Evolutionary conservation across 2,329 filamentous ascomycete genomes (phyloP), one percentile per base, ranked within the genome.

Genomic region (Lachnellula suecica): DNA sequence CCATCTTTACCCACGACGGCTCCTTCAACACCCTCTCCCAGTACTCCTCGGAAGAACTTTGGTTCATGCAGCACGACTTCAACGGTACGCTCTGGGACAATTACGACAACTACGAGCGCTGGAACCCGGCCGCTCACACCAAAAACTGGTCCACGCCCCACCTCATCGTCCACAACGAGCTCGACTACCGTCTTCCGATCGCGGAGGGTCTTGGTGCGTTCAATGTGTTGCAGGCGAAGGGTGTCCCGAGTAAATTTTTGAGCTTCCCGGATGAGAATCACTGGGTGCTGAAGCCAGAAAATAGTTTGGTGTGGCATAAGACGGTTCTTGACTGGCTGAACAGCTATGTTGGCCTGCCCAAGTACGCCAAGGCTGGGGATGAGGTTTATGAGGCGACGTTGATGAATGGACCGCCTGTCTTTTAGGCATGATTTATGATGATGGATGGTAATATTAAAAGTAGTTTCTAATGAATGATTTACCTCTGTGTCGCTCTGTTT

Each of bases 241-340:
- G 82, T 0, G 73, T 88, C 1, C 78, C 81, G 46, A 84, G 79
- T 61, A 77, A 81, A 58, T 82, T 87, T 57, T 61, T 87, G 59
- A 81, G 77, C 1, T 87, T 87, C 63, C 82, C 83, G 0, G 83
- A 88, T 68, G 85, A 88, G 68, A 86, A 85, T 38, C 46, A 83
- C 79, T 85, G 89, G 89, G 91, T 96, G 6, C 66, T 95, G 48
- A 95, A 96, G 68, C 88, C 87, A 0, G 92, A 96, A 72, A 97
- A 97, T 69, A 87, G 84, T 9, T 73, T 96, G 19, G 79, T 94
- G 20, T 97, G 93, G 93, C 90, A 97, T 65, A 81, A 81, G 52
- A 87, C 90, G 50, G 91, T 97, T 19, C 66, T 96, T 35, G 83
- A 83, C 53, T 96, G 88, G 83, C 81, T 85, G 61, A 85, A 85